phyloP scores from a whole-genome alignment of 306 rosid species.

The Prunus dulcis region DNA sequence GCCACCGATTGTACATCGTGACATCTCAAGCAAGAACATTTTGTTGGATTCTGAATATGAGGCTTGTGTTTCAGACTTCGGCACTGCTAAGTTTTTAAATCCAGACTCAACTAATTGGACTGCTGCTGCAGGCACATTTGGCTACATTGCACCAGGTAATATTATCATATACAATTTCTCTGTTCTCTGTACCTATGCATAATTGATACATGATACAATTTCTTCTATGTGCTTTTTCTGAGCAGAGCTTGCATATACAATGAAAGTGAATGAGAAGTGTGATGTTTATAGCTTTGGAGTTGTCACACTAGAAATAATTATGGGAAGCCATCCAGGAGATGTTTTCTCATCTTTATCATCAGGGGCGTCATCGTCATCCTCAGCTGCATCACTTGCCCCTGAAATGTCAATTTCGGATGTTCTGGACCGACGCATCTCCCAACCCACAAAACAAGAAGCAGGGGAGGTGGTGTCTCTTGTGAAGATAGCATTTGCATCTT shows the following conservation, averaged over 20 bases:
- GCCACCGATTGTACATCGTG: no score
- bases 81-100: no score
- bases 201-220: no score
- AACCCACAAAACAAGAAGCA: not conserved
- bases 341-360: not conserved
- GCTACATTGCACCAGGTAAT: no score
- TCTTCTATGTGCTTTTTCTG: no score
- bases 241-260: not conserved
- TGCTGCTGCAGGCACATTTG: no score
- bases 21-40: no score
- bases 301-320: not conserved
- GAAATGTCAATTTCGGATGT: not conserved
- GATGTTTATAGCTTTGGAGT: slow-evolving; percentile 28
- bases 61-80: no score
- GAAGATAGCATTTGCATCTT: not conserved
- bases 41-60: no score
- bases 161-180: no score
- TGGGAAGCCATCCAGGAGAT: not conserved
- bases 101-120: no score
- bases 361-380: not conserved
- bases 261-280: slow-evolving; percentile 3
- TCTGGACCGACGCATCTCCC: not conserved
- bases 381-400: not conserved
- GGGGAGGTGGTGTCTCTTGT: not conserved
- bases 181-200: no score